Conservation (phyloP, 108 stramenopile species). For the Hondaea fermentalgiana region DNA sequence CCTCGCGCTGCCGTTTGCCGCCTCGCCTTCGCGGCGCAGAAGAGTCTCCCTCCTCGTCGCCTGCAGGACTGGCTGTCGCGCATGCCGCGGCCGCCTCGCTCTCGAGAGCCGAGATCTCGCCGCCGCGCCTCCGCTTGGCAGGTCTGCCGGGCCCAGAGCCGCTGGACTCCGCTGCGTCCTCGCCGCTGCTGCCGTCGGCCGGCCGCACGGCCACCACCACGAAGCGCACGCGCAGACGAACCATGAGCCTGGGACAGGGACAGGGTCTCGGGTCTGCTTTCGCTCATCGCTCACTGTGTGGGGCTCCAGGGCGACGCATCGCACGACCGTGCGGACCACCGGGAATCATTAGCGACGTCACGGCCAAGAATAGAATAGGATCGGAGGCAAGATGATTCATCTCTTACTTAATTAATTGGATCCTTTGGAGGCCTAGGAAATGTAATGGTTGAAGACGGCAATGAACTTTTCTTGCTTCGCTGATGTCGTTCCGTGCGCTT, state of each 20-base stretch:
- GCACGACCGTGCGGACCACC: background rate
- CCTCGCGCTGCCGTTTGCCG: no score
- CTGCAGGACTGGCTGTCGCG: no score
- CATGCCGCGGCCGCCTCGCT: no score
- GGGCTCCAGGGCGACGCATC: background rate
- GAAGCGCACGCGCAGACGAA: background rate
- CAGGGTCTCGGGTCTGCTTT: background rate
- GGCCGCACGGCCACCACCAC: background rate
- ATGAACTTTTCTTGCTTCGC: constrained; percentile 46
- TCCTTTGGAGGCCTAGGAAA: background rate
- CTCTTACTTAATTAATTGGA: background rate
- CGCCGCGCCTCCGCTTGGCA: no score
- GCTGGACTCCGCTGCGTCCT: no score
- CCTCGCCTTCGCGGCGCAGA: no score
- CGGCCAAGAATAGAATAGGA: background rate
- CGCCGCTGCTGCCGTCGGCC: background rate
- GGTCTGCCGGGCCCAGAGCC: no score
- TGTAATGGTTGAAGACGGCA: background rate
- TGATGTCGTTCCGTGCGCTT: constrained; percentile 45
- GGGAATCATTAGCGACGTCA: background rate
- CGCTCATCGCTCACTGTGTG: background rate
- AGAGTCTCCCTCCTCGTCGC: no score
- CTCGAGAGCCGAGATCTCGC: no score
- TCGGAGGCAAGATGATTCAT: no score
- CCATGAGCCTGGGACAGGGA: background rate